Evolutionary conservation across 2,329 filamentous ascomycete genomes (phyloP).

Genomic region (Furcasterigmium furcatum): DNA sequence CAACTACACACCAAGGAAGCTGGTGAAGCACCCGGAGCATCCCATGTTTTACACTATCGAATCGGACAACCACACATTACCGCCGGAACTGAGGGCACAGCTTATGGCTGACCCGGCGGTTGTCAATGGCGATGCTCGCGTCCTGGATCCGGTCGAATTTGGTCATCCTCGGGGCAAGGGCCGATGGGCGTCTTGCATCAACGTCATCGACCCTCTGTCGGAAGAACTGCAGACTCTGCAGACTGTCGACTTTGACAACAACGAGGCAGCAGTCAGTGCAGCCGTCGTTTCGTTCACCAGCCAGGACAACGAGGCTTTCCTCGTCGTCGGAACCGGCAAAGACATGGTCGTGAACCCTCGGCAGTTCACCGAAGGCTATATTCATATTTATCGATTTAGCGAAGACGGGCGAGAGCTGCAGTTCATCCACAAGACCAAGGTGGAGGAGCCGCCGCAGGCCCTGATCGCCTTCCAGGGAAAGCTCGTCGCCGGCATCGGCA

Average conservation of each 20-base stretch:
- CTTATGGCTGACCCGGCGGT: conserved; percentile 69
- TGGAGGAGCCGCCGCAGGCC: conserved; percentile 87
- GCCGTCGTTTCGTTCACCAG: conserved; percentile 82
- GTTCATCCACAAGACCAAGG: conserved; percentile 93
- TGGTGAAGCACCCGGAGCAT: conserved; percentile 83
- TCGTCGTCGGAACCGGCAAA: conserved; percentile 93
- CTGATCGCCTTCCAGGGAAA: conserved; percentile 90
- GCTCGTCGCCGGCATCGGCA: conserved; percentile 80
- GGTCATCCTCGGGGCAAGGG: conserved; percentile 80
- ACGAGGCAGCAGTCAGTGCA: conserved; percentile 87
- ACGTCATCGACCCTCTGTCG: conserved; percentile 78
- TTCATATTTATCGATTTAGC: conserved; percentile 88
- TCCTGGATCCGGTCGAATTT: conserved; percentile 77
- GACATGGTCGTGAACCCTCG: conserved; percentile 79
- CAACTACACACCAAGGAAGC: conserved; percentile 83
- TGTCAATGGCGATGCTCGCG: conserved; percentile 68
- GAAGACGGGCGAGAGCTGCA: conserved; percentile 85
- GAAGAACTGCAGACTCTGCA: conserved; percentile 69
- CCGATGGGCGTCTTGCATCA: conserved; percentile 95
- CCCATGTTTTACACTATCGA: conserved; percentile 93
- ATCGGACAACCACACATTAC: conserved; percentile 87
- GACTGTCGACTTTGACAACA: conserved; percentile 79
- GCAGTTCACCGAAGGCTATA: conserved; percentile 74
- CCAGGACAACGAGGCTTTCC: conserved; percentile 83
- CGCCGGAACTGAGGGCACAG: conserved; percentile 71